phyloP scores from a whole-genome alignment of 2,329 filamentous ascomycete genomes.

The Sporothrix protearum region DNA sequence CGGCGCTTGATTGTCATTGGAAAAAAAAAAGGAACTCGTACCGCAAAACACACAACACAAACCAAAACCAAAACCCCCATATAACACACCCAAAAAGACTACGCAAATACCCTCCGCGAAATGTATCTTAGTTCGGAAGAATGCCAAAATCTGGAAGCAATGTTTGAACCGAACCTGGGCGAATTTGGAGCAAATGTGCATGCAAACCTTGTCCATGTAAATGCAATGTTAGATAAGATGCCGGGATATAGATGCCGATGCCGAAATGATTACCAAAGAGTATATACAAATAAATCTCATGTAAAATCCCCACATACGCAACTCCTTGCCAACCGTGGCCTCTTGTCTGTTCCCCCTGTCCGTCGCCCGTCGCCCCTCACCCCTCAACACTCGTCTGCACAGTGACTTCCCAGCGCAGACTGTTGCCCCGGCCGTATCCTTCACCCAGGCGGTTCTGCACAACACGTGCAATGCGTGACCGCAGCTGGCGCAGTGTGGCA shows the following conservation, averaged over 20 bases:
- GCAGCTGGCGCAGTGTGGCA: constrained; percentile 65
- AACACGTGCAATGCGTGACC: constrained; percentile 71
- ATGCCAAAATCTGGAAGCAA: neutral
- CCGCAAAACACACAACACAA: neutral
- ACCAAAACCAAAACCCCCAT: neutral
- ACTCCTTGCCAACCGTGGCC: neutral
- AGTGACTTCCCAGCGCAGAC: constrained; percentile 88
- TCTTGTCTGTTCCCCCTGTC: neutral
- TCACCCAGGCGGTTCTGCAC: constrained; percentile 84
- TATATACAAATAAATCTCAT: constrained; percentile 5
- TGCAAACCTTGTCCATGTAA: no score
- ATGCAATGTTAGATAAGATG: no score
- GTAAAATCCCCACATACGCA: neutral
- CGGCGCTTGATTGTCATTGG: neutral
- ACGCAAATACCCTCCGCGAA: constrained; percentile 15
- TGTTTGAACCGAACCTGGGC: neutral
- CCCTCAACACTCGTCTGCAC: constrained; percentile 63
- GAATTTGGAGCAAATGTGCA: neutral
- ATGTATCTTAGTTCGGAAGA: constrained; percentile 16
- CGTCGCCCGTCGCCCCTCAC: constrained; percentile 18
- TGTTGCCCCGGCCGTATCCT: constrained; percentile 75
- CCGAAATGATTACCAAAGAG: neutral
- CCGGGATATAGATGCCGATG: neutral
- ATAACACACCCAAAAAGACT: neutral
- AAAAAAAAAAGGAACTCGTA: neutral